Base-by-base conservation (phyloP, 2,329 filamentous ascomycete species). In the Aspergillus spinulosporus region DNA sequence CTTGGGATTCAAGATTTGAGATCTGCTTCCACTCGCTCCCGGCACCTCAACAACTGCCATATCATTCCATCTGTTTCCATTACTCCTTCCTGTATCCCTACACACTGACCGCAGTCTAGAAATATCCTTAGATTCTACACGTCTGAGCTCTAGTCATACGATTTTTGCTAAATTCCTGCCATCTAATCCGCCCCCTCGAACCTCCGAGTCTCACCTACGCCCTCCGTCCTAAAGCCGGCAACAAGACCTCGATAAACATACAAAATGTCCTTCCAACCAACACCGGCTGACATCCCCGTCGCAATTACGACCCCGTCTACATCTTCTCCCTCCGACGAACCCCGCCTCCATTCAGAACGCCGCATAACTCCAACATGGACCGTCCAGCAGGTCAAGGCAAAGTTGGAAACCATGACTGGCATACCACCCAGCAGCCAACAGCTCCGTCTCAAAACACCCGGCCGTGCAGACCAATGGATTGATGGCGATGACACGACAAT, bases 341-440 rank as follows among this genome's bases (percentile, higher is more conserved):
- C 74, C 2, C 65, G 69, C 14, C 72, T 79, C 48, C 84, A 87
- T 48, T 92, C 91, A 50, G 94, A 99, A 77, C 89, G 93, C 59
- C 90, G 94, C 64, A 86, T 97, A 72, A 93, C 90, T 28, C 93
- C 93, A 11, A 88, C 92, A 64, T 99, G 94, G 94, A 88, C 88
- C 59, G 88, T 99, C 69, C 81, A 83, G 54, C 87, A 90, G 67
- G 83, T 97, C 66, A 96, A 93, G 78, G 77, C 82, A 52, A 95
- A 94, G 74, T 86, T 99, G 51, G 93, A 97, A 75, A 88, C 91
- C 59, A 87, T 97, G 75, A 97, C 93, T 1, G 94, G 94, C 59
- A 86, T 97, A 37, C 93, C 94, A 12, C 89, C 92, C 9, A 83
- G 82, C 31, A 86, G 82, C 58, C 94, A 97, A 74, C 85, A 80